A percentile compares a stretch with the other conserved stretches of the same genome.
Evolutionary conservation across 345 rosid species (phyloP).

Genomic region (Turritis glabra): DNA sequence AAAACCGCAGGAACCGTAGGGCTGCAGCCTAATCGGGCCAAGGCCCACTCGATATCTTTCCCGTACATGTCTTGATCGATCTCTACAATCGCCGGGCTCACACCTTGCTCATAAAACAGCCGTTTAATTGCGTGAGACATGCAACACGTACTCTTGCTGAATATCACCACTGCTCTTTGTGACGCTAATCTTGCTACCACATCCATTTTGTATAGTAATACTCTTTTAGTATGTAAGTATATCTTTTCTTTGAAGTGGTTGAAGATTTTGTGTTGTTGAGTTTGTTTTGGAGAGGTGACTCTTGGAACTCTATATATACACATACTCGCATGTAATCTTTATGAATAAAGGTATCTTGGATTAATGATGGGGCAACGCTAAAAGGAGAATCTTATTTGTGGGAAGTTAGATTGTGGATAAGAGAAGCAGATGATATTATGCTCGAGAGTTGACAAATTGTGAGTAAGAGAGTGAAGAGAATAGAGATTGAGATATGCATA

Average conservation of each 20-base stretch:
- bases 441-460: slow-evolving; percentile 37
- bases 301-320: slow-evolving; percentile 29
- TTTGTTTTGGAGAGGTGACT: slow-evolving; percentile 30
- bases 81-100: slow-evolving; percentile 78
- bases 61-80: slow-evolving; percentile 72
- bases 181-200: slow-evolving; percentile 68
- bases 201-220: slow-evolving; percentile 63
- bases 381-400: slow-evolving; percentile 13
- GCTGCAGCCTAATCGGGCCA: slow-evolving; percentile 70
- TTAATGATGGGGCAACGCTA: slow-evolving; percentile 22
- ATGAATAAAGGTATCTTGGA: slow-evolving; percentile 17
- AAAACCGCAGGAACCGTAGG: slow-evolving; percentile 83
- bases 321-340: slow-evolving; percentile 10
- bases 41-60: slow-evolving; percentile 79
- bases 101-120: slow-evolving; percentile 86
- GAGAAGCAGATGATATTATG: slow-evolving; percentile 32
- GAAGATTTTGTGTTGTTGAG: slow-evolving; percentile 23
- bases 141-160: slow-evolving; percentile 92
- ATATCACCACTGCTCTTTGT: slow-evolving; percentile 95
- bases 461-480: slow-evolving; percentile 10
- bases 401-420: slow-evolving; percentile 33
- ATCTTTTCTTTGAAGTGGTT: not conserved
- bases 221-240: slow-evolving; percentile 9
- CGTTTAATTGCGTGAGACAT: slow-evolving; percentile 93
- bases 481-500: slow-evolving; percentile 25